A percentile compares a stretch with the other conserved stretches of the same genome.
These are phyloP conservation scores for Monosporascus sp. DNA, from an alignment of 2,329 filamentous ascomycete species.

Conservation along the genomic window DNA sequence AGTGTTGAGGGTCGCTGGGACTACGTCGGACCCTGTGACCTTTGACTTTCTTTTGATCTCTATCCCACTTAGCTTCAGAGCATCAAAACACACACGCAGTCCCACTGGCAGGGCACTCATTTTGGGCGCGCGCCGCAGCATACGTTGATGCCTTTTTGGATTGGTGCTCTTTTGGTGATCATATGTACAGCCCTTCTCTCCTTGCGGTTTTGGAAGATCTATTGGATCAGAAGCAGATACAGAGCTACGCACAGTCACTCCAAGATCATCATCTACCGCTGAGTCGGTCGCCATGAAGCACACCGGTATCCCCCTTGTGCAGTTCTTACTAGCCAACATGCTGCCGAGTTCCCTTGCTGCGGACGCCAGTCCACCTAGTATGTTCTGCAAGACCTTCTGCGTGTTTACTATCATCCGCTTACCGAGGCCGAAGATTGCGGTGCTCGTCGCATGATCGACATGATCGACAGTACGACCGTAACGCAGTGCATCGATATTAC, in stretches of 20 bases:
- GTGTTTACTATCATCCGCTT: conserved; percentile 1
- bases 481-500: conserved; percentile 25
- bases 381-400: background rate
- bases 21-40: background rate
- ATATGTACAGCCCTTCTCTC: conserved; percentile 20
- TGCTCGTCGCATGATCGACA: conserved; percentile 26
- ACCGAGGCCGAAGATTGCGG: conserved; percentile 17
- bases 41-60: background rate
- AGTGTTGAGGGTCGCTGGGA: too few relatives aligned
- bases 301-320: conserved; percentile 9
- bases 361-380: background rate
- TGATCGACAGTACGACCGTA: conserved; percentile 27
- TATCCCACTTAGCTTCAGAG: background rate
- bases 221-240: conserved; percentile 19
- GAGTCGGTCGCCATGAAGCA: conserved; percentile 14
- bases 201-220: conserved; percentile 22
- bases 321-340: conserved; percentile 12
- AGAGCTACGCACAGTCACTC: conserved; percentile 2
- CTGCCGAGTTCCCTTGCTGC: conserved; percentile 13
- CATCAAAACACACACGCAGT: conserved; percentile 1
- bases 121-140: conserved; percentile 43
- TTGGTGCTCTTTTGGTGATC: conserved; percentile 20
- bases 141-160: conserved; percentile 11
- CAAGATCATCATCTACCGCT: background rate
- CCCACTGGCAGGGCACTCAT: conserved; percentile 26